These are phyloP conservation scores for Mycena maculata DNA, from an alignment of 768 basidiomycete genomes.

Conservation along the genomic window DNA sequence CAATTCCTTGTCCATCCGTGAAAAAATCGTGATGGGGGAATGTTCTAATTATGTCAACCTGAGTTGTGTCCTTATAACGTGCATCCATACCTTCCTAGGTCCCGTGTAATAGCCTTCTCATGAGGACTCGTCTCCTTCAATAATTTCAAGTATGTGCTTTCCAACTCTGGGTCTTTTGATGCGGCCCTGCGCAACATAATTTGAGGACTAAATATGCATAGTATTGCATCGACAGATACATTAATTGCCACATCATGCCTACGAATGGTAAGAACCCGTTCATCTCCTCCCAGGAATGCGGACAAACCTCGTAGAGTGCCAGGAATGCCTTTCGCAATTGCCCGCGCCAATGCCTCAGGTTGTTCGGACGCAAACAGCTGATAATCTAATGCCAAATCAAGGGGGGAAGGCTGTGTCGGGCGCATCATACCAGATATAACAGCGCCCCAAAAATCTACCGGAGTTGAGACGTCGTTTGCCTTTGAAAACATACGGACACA, in stretches of 20 bases:
- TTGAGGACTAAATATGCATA: constrained; percentile 7
- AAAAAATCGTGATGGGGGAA: constrained; percentile 98
- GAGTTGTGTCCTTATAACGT: constrained; percentile 12
- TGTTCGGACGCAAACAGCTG: constrained; percentile 84
- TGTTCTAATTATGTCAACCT: constrained; percentile 63
- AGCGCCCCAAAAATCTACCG: constrained; percentile 90
- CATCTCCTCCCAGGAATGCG: background rate
- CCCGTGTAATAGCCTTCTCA: constrained; percentile 94
- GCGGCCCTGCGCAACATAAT: constrained; percentile 72
- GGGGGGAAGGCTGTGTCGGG: background rate
- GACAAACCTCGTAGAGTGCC: constrained; percentile 74
- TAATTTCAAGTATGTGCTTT: constrained; percentile 82
- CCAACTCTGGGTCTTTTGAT: constrained; percentile 90
- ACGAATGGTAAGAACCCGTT: background rate
- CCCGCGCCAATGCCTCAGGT: constrained; percentile 83
- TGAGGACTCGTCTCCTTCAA: constrained; percentile 88
- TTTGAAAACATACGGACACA: constrained; percentile 46
- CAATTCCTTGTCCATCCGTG: constrained; percentile 92
- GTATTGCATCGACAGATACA: constrained; percentile 59
- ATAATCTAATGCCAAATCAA: constrained; percentile 69
- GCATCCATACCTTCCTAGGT: constrained; percentile 78
- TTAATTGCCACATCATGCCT: constrained; percentile 94
- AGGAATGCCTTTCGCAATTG: constrained; percentile 94
- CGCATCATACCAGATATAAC: constrained; percentile 81
- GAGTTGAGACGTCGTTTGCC: constrained; percentile 1